Evolutionary conservation across 768 basidiomycete genomes (phyloP), one percentile per base, ranked within the genome.

Genomic region (Sporobolomyces phaffii): DNA sequence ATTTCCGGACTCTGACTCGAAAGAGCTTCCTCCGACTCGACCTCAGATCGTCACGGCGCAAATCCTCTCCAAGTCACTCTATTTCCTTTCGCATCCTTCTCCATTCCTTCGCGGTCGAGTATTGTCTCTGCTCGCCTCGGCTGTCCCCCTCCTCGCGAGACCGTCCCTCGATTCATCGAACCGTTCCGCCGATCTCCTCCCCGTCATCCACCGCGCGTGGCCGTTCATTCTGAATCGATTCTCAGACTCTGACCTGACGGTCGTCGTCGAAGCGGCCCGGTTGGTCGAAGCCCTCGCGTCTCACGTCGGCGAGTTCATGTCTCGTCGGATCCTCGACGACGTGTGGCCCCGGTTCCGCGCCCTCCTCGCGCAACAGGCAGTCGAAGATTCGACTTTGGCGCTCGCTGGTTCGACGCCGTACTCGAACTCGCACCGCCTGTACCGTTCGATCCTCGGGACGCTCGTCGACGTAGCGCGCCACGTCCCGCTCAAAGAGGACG

Each of bases 181-280:
- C 82, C 73, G 78, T 0, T 86, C 87, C 73, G 84, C 86, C 17
- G 84, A 87, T 20, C 82, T 97, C 22, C 82, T 98, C 44, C 89
- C 91, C 3, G 82, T 88, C 7, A 83, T 97, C 40, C 89, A 98
- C 77, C 83, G 83, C 26, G 87, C 89, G 2, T 99, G 96, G 96
- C 90, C 91, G n/a, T 90, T 87, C 77, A 84, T 99, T 72, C 78
- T 98, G 61, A 91, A 91, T 72, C 83, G 94, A 11, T 81, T 98
- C 17, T 75, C 77, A 18, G 51, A 62, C 9, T 48, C 81, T 0
- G 88, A 92, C 75, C 79, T 85, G 0, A 92, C 85, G 72, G 91
- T 98, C 33, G 84, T 91, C 68, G 83, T 83, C 60, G 87, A 88
- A 28, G 86, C 90, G 1, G 86, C 87, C 1, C 79, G 78, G 5